Conservation (phyloP, 169 alveolate species). For the Cryptosporidium viatorum region DNA sequence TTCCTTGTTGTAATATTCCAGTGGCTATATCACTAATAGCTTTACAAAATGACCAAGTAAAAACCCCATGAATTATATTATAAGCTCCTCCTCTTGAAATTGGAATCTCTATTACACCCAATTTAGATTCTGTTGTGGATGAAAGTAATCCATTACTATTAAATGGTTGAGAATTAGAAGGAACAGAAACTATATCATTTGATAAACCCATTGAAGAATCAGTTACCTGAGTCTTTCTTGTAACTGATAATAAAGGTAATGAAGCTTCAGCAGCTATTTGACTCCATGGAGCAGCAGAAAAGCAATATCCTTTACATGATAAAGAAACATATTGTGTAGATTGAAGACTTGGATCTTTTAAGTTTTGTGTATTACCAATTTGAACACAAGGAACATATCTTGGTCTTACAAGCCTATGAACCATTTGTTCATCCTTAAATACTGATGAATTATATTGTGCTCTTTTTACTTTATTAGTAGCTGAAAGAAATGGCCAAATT, state of each 20-base stretch:
- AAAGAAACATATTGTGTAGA: slow-evolving; percentile 79
- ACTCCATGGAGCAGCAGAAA: slow-evolving; percentile 87
- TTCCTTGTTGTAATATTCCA: slow-evolving; percentile 80
- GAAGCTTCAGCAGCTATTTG: slow-evolving; percentile 87
- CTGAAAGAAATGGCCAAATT: slow-evolving; percentile 89
- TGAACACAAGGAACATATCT: slow-evolving; percentile 87
- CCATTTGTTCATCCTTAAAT: slow-evolving; percentile 84
- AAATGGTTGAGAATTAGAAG: background rate
- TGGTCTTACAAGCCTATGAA: slow-evolving; percentile 85
- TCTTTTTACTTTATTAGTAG: slow-evolving; percentile 88
- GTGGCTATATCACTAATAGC: slow-evolving; percentile 78
- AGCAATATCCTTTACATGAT: slow-evolving; percentile 81
- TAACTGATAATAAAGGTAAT: slow-evolving; percentile 78
- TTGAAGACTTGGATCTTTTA: slow-evolving; percentile 84
- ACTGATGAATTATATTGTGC: slow-evolving; percentile 85
- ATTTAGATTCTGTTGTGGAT: slow-evolving; percentile 32
- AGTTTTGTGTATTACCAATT: slow-evolving; percentile 84
- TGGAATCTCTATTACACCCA: slow-evolving; percentile 43
- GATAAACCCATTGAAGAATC: background rate
- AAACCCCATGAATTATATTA: slow-evolving; percentile 86
- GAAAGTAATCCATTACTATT: slow-evolving; percentile 21
- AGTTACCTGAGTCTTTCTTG: slow-evolving; percentile 67
- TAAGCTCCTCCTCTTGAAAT: slow-evolving; percentile 78
- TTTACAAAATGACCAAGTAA: slow-evolving; percentile 84
- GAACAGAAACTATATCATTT: background rate